Percentiles rank a stretch among this genome's conserved stretches.
phyloP scores from a whole-genome alignment of 2,329 filamentous ascomycete genomes.

The Trichoderma koningiopsis region DNA sequence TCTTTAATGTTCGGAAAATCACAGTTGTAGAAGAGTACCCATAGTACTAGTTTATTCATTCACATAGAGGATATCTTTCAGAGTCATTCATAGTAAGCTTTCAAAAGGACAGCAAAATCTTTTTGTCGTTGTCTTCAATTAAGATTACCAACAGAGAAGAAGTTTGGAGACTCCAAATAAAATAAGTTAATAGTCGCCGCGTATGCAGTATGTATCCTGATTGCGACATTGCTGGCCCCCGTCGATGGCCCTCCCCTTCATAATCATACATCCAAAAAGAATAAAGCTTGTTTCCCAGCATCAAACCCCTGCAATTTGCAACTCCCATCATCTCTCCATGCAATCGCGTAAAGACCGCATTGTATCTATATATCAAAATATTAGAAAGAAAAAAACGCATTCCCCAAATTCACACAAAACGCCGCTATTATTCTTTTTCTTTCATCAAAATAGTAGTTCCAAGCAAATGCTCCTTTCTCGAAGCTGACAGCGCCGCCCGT shows the following conservation, averaged over 20 bases:
- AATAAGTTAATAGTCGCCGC: not conserved
- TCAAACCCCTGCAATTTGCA: not conserved
- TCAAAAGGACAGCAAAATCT: not conserved
- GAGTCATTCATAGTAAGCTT: not conserved
- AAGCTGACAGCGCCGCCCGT: slow-evolving; percentile 21
- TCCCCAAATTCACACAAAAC: slow-evolving; percentile 22
- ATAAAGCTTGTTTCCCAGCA: not conserved
- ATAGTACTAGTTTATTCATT: not conserved
- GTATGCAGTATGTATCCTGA: slow-evolving; percentile 24
- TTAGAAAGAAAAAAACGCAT: not conserved
- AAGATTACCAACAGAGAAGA: slow-evolving; percentile 18
- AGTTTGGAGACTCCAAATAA: not conserved
- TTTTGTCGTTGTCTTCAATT: not conserved
- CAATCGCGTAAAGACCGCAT: not conserved
- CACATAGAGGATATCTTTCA: not conserved
- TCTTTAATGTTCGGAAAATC: not conserved
- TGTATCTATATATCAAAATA: slow-evolving; percentile 2
- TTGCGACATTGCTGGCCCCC: not conserved
- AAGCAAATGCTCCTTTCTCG: slow-evolving; percentile 15
- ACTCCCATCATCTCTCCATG: slow-evolving; percentile 11
- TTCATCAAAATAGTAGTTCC: slow-evolving; percentile 6
- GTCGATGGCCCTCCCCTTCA: not conserved
- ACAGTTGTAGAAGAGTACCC: not conserved
- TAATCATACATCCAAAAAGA: slow-evolving; percentile 20
- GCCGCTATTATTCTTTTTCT: slow-evolving; percentile 16